phyloP scores from a whole-genome alignment of 257 asterid genomes.

The Mentha longifolia region DNA sequence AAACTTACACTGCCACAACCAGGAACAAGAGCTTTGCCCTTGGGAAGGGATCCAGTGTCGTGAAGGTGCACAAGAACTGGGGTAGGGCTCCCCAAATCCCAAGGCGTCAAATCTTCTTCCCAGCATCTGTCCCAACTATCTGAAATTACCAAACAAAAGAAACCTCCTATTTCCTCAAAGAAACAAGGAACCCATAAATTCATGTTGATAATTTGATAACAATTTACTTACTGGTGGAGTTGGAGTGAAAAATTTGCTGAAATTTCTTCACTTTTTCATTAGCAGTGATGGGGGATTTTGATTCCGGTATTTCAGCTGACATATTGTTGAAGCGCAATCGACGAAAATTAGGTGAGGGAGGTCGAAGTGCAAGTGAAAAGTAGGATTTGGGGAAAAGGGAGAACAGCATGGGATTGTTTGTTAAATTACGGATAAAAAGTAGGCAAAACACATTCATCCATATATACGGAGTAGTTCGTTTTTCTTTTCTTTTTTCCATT shows the following conservation, averaged over 20 bases:
- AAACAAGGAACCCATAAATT: neutral
- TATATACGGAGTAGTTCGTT: no score
- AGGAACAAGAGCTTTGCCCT: constrained; percentile 82
- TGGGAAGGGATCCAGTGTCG: constrained; percentile 64
- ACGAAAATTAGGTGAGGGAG: constrained; percentile 3
- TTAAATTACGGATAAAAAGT: no score
- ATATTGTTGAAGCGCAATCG: constrained; percentile 31
- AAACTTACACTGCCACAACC: constrained; percentile 87
- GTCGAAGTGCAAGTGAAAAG: constrained; percentile 18
- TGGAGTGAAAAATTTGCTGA: constrained; percentile 53
- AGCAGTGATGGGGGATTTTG: constrained; percentile 24
- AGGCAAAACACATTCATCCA: no score
- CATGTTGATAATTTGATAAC: neutral
- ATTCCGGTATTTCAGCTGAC: constrained; percentile 20
- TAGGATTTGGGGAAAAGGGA: constrained; percentile 19
- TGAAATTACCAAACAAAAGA: constrained; percentile 24
- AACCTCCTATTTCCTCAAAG: neutral
- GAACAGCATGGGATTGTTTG: constrained; percentile 31
- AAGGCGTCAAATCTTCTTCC: constrained; percentile 79
- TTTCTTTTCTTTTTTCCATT: no score
- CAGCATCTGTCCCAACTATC: constrained; percentile 86
- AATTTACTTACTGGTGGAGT: constrained; percentile 46
- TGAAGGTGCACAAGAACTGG: constrained; percentile 77
- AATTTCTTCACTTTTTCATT: constrained; percentile 39
- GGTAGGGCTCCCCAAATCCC: constrained; percentile 89